Percentiles rank a stretch among this genome's conserved stretches.
Conservation (phyloP, 2,329 filamentous ascomycete genomes). For the Dothistroma septosporum region DNA sequence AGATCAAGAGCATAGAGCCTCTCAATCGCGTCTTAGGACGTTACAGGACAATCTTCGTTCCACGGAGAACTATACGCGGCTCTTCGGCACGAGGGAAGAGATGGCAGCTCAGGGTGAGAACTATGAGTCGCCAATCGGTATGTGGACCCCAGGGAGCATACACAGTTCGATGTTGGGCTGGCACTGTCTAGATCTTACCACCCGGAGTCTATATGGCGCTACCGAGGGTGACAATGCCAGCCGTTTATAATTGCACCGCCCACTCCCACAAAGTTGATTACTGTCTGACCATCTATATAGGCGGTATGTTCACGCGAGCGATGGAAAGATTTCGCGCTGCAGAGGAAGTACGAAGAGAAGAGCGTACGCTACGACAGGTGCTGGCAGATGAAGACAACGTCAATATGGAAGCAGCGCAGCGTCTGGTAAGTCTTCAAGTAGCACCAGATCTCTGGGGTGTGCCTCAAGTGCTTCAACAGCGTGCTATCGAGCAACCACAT, state of each 20-base stretch:
- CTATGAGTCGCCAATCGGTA: slow-evolving; percentile 45
- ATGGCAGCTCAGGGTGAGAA: slow-evolving; percentile 44
- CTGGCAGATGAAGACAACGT: slow-evolving; percentile 29
- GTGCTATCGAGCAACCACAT: background rate
- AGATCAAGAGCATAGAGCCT: slow-evolving; percentile 32
- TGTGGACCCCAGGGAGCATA: no score
- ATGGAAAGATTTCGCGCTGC: slow-evolving; percentile 42
- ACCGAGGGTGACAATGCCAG: no score
- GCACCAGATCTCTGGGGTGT: slow-evolving; percentile 34
- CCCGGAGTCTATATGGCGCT: no score
- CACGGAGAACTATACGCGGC: slow-evolving; percentile 37
- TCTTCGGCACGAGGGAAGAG: slow-evolving; percentile 48
- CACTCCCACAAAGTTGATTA: no score
- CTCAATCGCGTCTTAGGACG: slow-evolving; percentile 31
- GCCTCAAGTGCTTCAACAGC: slow-evolving; percentile 13
- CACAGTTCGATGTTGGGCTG: no score
- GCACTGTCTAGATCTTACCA: no score
- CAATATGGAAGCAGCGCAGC: slow-evolving; percentile 17
- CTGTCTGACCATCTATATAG: slow-evolving; percentile 6
- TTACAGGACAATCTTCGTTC: slow-evolving; percentile 35
- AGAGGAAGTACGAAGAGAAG: slow-evolving; percentile 37
- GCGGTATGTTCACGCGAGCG: slow-evolving; percentile 46
- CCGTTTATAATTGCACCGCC: no score
- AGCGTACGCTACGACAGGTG: slow-evolving; percentile 32
- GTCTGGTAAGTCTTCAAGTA: slow-evolving; percentile 23